Percentiles rank a stretch among this genome's conserved stretches.
Conservation (phyloP, 805 yeast species). For the Saccharomycopsis sp. region DNA sequence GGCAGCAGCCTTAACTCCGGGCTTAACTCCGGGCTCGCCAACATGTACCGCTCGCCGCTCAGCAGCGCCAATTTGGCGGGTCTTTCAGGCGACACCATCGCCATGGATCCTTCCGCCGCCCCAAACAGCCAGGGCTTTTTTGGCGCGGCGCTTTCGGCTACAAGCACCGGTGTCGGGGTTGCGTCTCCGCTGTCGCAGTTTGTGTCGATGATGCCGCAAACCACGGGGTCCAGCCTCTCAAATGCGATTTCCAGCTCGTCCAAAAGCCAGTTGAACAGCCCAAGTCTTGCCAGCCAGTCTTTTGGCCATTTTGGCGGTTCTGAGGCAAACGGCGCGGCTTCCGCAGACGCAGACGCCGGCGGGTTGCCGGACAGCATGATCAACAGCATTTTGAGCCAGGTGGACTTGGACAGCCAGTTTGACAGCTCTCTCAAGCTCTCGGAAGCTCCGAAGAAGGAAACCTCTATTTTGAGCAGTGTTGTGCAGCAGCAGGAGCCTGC, state of each 20-base stretch:
- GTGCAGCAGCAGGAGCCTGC: constrained; percentile 2
- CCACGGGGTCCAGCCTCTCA: neutral
- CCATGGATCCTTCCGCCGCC: neutral
- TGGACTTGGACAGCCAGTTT: constrained; percentile 13
- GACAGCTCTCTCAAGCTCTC: neutral
- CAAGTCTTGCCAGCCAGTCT: neutral
- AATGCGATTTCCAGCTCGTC: neutral
- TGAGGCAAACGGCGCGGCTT: neutral
- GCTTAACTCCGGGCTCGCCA: too few species aligned
- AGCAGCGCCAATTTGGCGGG: neutral
- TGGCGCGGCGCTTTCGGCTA: neutral
- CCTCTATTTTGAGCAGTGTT: neutral
- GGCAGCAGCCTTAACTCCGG: neutral
- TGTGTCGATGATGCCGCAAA: constrained; percentile 1
- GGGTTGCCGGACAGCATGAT: constrained; percentile 30
- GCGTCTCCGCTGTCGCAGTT: neutral
- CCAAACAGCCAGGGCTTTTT: neutral
- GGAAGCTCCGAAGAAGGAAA: neutral
- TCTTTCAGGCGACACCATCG: neutral
- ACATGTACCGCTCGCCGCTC: neutral
- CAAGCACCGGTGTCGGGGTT: neutral
- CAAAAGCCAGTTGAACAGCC: neutral
- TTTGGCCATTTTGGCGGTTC: neutral
- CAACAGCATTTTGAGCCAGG: constrained; percentile 34
- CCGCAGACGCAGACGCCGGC: neutral